Evolutionary conservation across 192 early-diverging fungal species (phyloP).

Genomic region (Mycoemilia scoparia): DNA sequence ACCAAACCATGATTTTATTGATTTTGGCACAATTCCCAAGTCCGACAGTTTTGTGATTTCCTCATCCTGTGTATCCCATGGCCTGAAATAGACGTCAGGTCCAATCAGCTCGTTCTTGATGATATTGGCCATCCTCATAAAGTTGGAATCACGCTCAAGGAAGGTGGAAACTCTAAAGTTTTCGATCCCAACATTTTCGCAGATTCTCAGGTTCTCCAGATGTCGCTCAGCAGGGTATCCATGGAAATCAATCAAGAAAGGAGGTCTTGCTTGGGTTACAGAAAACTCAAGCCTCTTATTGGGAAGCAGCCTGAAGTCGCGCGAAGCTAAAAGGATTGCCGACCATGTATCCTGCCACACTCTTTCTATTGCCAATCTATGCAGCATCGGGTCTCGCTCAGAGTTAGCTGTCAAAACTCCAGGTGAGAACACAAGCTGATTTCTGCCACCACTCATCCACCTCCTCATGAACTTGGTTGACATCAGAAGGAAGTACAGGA

Average conservation of each 20-base stretch:
- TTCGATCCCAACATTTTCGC: constrained; percentile 31
- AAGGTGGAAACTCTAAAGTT: constrained; percentile 25
- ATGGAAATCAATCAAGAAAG: constrained; percentile 43
- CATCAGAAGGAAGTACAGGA: constrained; percentile 22
- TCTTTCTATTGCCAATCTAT: constrained; percentile 32
- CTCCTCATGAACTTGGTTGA: constrained; percentile 14
- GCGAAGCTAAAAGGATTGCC: constrained; percentile 33
- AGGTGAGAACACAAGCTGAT: constrained; percentile 24
- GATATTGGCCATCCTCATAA: constrained; percentile 33
- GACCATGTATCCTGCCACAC: constrained; percentile 61
- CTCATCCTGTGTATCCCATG: too few species aligned
- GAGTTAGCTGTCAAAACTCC: constrained; percentile 17
- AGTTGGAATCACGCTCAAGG: constrained; percentile 18
- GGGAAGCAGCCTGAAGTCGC: constrained; percentile 34
- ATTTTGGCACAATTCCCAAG: constrained; percentile 7
- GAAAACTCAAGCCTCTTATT: constrained; percentile 33
- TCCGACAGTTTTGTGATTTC: not conserved
- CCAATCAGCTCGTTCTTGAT: constrained; percentile 31
- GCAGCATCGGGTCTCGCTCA: constrained; percentile 18
- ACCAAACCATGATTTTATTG: constrained; percentile 40
- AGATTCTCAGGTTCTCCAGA: constrained; percentile 41
- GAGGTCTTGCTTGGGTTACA: constrained; percentile 32
- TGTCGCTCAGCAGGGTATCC: constrained; percentile 47
- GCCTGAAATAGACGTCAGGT: constrained; percentile 47
- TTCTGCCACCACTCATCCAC: constrained; percentile 22